Evolutionary conservation across 805 yeast genomes (phyloP).

Genomic region (Gaillardinia entomophila): DNA sequence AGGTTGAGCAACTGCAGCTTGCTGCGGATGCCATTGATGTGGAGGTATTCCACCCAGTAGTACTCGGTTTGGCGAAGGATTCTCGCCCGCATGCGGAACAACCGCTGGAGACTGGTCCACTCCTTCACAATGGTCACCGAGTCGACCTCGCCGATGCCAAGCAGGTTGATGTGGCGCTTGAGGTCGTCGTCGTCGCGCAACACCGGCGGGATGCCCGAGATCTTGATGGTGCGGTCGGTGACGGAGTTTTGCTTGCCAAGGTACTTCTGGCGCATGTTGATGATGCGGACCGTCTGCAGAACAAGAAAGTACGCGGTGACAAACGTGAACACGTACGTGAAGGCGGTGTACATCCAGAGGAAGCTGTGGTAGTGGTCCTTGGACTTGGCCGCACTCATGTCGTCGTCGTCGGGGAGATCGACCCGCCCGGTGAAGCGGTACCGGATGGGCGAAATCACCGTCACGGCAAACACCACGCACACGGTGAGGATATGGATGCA

Average conservation of each 20-base stretch:
- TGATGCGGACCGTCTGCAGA: slow-evolving; percentile 67
- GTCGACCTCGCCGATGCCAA: slow-evolving; percentile 76
- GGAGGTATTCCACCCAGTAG: slow-evolving; percentile 66
- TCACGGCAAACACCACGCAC: slow-evolving; percentile 64
- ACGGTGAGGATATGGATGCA: slow-evolving; percentile 62
- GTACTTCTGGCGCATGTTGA: slow-evolving; percentile 70
- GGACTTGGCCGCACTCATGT: background rate
- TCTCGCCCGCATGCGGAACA: slow-evolving; percentile 54
- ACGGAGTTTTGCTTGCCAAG: slow-evolving; percentile 83
- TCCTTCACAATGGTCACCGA: slow-evolving; percentile 77
- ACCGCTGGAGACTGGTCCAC: slow-evolving; percentile 68
- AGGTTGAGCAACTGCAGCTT: slow-evolving; percentile 23
- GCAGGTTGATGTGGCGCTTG: slow-evolving; percentile 66
- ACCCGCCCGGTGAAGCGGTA: slow-evolving; percentile 76
- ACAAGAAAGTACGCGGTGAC: slow-evolving; percentile 55
- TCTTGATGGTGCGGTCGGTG: slow-evolving; percentile 83
- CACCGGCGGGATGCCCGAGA: slow-evolving; percentile 85
- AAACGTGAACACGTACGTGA: slow-evolving; percentile 81
- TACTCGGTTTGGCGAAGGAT: slow-evolving; percentile 58
- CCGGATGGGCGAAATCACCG: slow-evolving; percentile 78
- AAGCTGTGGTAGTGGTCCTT: slow-evolving; percentile 44
- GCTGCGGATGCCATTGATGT: slow-evolving; percentile 21
- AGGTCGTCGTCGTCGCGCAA: slow-evolving; percentile 67
- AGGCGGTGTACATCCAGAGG: slow-evolving; percentile 80
- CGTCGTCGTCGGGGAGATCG: slow-evolving; percentile 34